Evolutionary conservation across 1,284 basidiomycete species (phyloP).

Genomic region (Porogramme epimiltina): DNA sequence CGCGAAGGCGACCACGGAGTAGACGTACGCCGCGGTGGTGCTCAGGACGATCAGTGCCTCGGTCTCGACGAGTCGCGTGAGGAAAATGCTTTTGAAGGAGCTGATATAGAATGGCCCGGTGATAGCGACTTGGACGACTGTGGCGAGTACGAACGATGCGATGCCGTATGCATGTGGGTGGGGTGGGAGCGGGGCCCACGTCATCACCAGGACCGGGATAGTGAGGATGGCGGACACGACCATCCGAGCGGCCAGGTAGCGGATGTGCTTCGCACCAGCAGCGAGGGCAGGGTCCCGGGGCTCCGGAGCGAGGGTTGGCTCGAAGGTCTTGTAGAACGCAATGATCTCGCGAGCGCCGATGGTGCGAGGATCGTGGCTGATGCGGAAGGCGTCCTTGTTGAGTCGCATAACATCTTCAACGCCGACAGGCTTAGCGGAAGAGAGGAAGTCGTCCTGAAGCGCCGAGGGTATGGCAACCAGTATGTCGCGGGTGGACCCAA

Average conservation of each 20-base stretch:
- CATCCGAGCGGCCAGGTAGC: slow-evolving; percentile 34
- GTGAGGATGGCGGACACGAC: slow-evolving; percentile 35
- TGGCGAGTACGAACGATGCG: slow-evolving; percentile 41
- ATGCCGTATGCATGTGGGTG: slow-evolving; percentile 37
- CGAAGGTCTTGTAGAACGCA: slow-evolving; percentile 23
- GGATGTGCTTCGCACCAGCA: slow-evolving; percentile 32
- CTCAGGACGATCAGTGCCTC: slow-evolving; percentile 44
- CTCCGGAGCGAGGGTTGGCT: slow-evolving; percentile 26
- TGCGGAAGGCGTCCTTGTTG: slow-evolving; percentile 21
- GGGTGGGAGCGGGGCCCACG: slow-evolving; percentile 44
- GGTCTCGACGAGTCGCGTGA: slow-evolving; percentile 43
- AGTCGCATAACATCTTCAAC: slow-evolving; percentile 18
- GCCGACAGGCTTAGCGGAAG: slow-evolving; percentile 19
- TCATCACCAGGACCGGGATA: slow-evolving; percentile 46
- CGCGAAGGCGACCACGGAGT: slow-evolving; percentile 44
- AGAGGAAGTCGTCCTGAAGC: slow-evolving; percentile 20
- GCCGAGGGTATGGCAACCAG: slow-evolving; percentile 18
- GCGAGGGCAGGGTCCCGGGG: slow-evolving; percentile 29
- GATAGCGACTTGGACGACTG: slow-evolving; percentile 40
- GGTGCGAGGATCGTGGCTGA: slow-evolving; percentile 28
- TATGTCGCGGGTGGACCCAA: slow-evolving; percentile 22
- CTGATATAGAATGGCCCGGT: slow-evolving; percentile 41
- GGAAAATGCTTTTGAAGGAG: slow-evolving; percentile 39
- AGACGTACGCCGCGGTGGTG: slow-evolving; percentile 44
- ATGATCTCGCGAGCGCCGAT: slow-evolving; percentile 31